phyloP scores from a whole-genome alignment of 805 yeast genomes.

The Yamadazyma akitaensis region DNA sequence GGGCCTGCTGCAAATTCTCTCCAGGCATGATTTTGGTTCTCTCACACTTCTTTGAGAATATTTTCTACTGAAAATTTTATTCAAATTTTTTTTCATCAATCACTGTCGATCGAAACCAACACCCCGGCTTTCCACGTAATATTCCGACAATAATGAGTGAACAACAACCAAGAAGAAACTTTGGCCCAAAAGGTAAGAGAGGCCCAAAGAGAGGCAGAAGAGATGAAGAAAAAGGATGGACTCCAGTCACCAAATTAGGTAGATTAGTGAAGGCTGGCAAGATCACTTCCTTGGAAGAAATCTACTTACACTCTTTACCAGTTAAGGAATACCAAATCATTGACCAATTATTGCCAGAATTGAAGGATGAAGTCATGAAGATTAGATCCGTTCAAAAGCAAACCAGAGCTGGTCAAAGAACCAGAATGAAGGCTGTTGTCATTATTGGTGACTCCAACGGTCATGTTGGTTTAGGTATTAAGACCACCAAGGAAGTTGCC shows the following conservation, averaged over 20 bases:
- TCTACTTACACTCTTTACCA: slow-evolving; percentile 98
- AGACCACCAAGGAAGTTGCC: slow-evolving; percentile 99
- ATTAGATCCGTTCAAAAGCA: slow-evolving; percentile 99
- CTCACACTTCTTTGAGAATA: background rate
- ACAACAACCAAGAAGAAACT: slow-evolving; percentile 44
- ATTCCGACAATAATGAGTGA: slow-evolving; percentile 48
- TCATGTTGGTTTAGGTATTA: slow-evolving; percentile 99
- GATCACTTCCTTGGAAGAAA: slow-evolving; percentile 94
- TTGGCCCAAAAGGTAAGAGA: slow-evolving; percentile 65
- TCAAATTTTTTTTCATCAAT: slow-evolving; percentile 5
- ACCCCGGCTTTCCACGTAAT: slow-evolving; percentile 72
- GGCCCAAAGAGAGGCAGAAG: slow-evolving; percentile 56
- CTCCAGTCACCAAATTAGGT: slow-evolving; percentile 99
- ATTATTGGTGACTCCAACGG: slow-evolving; percentile 99
- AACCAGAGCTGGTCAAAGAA: slow-evolving; percentile 99
- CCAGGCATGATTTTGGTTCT: background rate
- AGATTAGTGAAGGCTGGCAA: slow-evolving; percentile 99
- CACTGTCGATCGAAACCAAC: slow-evolving; percentile 63
- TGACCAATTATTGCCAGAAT: slow-evolving; percentile 91
- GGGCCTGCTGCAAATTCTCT: too few species aligned
- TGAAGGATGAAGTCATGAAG: slow-evolving; percentile 99
- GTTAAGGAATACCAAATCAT: slow-evolving; percentile 99
- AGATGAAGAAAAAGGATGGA: slow-evolving; percentile 98
- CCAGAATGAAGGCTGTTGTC: slow-evolving; percentile 99
- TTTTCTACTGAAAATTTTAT: background rate